Evolutionary conservation across 495 filamentous ascomycete species (phyloP).

Genomic region (Penicillium antarcticum): DNA sequence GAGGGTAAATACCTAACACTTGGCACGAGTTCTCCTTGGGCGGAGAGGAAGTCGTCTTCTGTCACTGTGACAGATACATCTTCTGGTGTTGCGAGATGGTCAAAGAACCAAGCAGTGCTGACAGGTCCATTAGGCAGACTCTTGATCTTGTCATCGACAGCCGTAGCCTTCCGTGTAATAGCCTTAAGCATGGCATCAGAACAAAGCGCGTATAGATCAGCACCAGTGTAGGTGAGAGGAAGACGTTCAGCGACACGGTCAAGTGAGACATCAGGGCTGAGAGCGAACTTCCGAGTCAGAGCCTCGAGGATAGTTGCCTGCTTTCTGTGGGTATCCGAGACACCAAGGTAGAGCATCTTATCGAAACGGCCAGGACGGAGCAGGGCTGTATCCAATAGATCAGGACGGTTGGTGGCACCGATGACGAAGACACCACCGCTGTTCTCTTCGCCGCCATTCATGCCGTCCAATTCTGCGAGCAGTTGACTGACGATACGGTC

Average conservation of each 20-base stretch:
- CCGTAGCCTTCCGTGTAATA: slow-evolving; percentile 81
- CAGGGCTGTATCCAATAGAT: slow-evolving; percentile 87
- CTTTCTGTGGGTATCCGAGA: slow-evolving; percentile 95
- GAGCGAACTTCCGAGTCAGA: slow-evolving; percentile 87
- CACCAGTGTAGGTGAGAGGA: slow-evolving; percentile 95
- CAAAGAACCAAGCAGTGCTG: slow-evolving; percentile 89
- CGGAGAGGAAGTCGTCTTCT: slow-evolving; percentile 80
- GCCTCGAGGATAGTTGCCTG: slow-evolving; percentile 93
- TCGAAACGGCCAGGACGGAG: slow-evolving; percentile 92
- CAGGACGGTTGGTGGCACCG: slow-evolving; percentile 92
- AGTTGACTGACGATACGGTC: slow-evolving; percentile 96
- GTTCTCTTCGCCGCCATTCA: slow-evolving; percentile 88
- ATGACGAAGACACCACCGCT: slow-evolving; percentile 94
- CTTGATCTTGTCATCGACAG: slow-evolving; percentile 81
- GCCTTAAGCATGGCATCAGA: slow-evolving; percentile 99
- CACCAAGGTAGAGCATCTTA: slow-evolving; percentile 97
- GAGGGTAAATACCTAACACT: slow-evolving; percentile 62
- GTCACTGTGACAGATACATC: slow-evolving; percentile 84
- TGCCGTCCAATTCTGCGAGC: slow-evolving; percentile 92
- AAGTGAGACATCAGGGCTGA: slow-evolving; percentile 73
- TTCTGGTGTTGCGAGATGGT: slow-evolving; percentile 77
- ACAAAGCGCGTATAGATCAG: slow-evolving; percentile 93
- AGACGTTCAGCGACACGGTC: slow-evolving; percentile 67
- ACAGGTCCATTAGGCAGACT: slow-evolving; percentile 54
- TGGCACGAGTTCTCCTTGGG: slow-evolving; percentile 81